These are phyloP conservation scores for Suhomyces canberraensis DNA, from an alignment of 805 yeast species.

Conservation along the genomic window DNA sequence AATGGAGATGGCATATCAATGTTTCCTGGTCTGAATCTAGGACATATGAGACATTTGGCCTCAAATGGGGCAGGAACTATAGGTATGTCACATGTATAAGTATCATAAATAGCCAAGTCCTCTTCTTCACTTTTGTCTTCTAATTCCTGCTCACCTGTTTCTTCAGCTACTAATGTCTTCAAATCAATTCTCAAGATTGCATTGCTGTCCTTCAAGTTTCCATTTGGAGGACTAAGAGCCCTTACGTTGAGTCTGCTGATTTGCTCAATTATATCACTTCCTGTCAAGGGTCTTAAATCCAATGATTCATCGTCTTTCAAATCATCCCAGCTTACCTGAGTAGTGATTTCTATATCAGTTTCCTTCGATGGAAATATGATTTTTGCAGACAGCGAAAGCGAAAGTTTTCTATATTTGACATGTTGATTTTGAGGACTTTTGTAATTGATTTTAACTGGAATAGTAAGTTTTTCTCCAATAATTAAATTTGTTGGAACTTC, in stretches of 20 bases:
- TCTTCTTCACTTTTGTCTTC: too few relatives aligned
- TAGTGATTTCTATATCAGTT: constrained; percentile 12
- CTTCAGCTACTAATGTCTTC: constrained; percentile 21
- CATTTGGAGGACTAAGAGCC: constrained; percentile 20
- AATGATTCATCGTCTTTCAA: constrained; percentile 41
- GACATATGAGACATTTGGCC: constrained; percentile 20
- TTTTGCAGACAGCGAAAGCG: constrained; percentile 19
- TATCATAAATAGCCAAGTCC: constrained; percentile 21
- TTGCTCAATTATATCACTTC: constrained; percentile 3
- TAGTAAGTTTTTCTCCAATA: constrained; percentile 28
- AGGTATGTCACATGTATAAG: constrained; percentile 17
- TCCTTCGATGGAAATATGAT: constrained; percentile 13
- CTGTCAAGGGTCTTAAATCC: constrained; percentile 15
- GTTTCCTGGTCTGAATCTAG: constrained; percentile 22
- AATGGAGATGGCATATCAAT: constrained; percentile 40
- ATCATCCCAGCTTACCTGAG: constrained; percentile 31
- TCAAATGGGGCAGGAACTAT: constrained; percentile 25
- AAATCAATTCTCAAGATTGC: constrained; percentile 17
- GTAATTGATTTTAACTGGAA: constrained; percentile 20
- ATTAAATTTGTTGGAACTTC: constrained; percentile 12
- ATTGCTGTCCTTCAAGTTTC: constrained; percentile 9
- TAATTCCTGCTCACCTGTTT: constrained; percentile 12
- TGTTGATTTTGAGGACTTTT: constrained; percentile 11
- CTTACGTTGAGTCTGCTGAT: constrained; percentile 18
- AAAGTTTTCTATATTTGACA: constrained; percentile 17